Evolutionary conservation across 345 rosid genomes (phyloP).

Genomic region (Aquilaria yunnanensis): DNA sequence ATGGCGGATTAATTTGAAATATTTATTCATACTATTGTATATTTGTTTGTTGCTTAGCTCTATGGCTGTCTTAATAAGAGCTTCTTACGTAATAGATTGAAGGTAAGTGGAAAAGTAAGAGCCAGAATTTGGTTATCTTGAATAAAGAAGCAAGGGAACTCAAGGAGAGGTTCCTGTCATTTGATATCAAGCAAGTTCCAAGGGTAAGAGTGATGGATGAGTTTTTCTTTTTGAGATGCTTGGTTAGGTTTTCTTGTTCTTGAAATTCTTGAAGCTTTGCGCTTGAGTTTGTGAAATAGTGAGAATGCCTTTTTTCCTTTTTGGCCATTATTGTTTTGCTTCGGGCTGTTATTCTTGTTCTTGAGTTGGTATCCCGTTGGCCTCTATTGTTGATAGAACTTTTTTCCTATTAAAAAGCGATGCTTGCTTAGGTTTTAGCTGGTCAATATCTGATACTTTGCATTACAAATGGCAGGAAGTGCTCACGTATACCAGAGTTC

Average conservation of each 20-base stretch:
- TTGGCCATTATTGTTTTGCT: background rate
- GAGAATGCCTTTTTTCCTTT: background rate
- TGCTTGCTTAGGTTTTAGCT: no score
- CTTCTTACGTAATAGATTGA: slow-evolving; percentile 41
- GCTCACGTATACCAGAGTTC: no score
- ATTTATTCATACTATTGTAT: background rate
- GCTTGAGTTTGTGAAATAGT: no score
- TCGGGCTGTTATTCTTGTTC: background rate
- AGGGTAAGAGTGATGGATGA: slow-evolving; percentile 46
- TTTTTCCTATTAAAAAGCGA: no score
- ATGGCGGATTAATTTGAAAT: no score
- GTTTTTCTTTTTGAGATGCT: slow-evolving; percentile 1
- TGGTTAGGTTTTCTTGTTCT: background rate
- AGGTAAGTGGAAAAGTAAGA: slow-evolving; percentile 67
- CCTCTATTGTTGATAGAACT: no score
- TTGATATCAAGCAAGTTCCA: slow-evolving; percentile 54
- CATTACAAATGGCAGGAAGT: no score
- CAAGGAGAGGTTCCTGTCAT: slow-evolving; percentile 52
- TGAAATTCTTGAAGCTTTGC: no score
- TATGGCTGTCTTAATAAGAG: background rate
- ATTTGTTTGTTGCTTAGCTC: background rate
- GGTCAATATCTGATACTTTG: no score
- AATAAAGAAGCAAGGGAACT: slow-evolving; percentile 65
- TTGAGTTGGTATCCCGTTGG: no score
- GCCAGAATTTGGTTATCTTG: slow-evolving; percentile 54